phyloP scores from a whole-genome alignment of 23 red algal genomes.

The Gracilaria caudata region DNA sequence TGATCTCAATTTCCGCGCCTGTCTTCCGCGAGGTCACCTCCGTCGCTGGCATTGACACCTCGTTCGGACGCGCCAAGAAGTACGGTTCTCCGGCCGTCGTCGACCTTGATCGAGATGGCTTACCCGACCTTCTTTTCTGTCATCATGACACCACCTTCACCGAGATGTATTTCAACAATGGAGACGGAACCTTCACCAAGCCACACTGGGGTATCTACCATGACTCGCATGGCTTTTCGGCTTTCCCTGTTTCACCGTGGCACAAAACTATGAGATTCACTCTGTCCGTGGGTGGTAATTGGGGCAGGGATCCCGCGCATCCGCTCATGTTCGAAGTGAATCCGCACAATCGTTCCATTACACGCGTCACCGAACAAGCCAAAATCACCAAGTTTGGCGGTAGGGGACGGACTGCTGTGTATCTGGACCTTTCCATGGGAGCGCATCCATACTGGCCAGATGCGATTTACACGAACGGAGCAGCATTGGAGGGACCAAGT shows the following conservation, averaged over 20 bases:
- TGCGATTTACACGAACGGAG: conserved; percentile 9
- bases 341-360: conserved; percentile 9
- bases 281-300: conserved; percentile 39
- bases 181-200: conserved; percentile 41
- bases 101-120: conserved; percentile 62
- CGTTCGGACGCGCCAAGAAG: conserved; percentile 32
- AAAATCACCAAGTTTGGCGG: neutral
- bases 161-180: conserved; percentile 44
- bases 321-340: conserved; percentile 33
- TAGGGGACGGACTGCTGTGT: conserved; percentile 28
- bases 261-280: conserved; percentile 5
- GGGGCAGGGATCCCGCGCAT: neutral
- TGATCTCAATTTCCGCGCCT: neutral
- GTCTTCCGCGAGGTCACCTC: conserved; percentile 10
- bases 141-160: conserved; percentile 44
- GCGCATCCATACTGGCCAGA: conserved; percentile 32
- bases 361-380: conserved; percentile 13
- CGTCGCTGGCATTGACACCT: neutral
- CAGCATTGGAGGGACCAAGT: neutral
- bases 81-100: conserved; percentile 47
- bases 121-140: conserved; percentile 44
- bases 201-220: neutral
- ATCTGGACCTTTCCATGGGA: conserved; percentile 14
- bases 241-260: conserved; percentile 21
- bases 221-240: conserved; percentile 38